phyloP scores from a whole-genome alignment of 169 alveolate species.

The Plasmodium vivax region DNA sequence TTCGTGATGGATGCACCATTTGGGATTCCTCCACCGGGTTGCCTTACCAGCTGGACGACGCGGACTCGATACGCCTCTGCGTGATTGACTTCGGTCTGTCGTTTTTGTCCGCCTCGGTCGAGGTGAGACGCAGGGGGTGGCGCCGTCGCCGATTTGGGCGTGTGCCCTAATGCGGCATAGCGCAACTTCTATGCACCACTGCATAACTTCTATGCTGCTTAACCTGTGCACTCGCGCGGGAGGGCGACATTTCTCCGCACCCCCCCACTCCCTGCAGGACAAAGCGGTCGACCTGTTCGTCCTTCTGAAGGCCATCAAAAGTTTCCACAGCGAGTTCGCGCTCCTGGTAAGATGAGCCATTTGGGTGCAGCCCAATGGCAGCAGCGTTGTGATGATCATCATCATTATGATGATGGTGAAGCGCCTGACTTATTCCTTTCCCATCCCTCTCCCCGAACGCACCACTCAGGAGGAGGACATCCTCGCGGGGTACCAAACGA shows the following conservation, averaged over 20 bases:
- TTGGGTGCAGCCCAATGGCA: background rate
- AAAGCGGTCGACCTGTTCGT: conserved; percentile 86
- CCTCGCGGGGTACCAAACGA: conserved; percentile 24
- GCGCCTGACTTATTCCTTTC: background rate
- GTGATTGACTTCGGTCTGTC: conserved; percentile 84
- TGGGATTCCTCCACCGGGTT: conserved; percentile 5
- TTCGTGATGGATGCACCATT: conserved; percentile 35
- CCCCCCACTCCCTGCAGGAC: conserved; percentile 56
- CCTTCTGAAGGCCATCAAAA: conserved; percentile 78
- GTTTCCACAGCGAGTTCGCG: conserved; percentile 61
- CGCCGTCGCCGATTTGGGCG: background rate
- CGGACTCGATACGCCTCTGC: conserved; percentile 26
- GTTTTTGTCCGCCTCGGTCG: conserved; percentile 79
- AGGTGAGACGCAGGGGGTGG: conserved; percentile 60
- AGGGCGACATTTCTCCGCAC: background rate
- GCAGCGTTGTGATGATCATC: too few relatives aligned
- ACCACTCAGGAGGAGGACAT: conserved; percentile 41
- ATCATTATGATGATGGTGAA: background rate
- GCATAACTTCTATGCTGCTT: background rate
- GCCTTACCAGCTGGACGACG: conserved; percentile 12
- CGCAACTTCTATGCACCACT: background rate
- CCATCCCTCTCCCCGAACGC: background rate
- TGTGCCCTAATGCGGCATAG: background rate
- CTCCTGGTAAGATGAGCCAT: conserved; percentile 5
- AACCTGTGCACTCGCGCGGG: background rate